Evolutionary conservation across 1,284 basidiomycete genomes (phyloP).

Genomic region (Hymenochaete sp.): DNA sequence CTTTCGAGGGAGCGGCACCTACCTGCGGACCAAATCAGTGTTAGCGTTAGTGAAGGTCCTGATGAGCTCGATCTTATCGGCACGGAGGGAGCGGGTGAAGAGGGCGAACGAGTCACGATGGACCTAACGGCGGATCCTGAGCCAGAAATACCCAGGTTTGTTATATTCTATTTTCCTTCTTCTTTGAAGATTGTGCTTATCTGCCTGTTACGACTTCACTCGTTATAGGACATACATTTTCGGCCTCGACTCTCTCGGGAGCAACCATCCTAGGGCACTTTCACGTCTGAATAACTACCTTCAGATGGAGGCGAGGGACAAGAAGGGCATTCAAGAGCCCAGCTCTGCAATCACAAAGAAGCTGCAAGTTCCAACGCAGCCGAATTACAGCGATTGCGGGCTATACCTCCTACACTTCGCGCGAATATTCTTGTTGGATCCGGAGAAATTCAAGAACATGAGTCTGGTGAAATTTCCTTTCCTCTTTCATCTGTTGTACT

Average conservation of each 20-base stretch:
- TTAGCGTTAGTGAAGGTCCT: no score
- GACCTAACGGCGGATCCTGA: no score
- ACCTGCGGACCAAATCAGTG: no score
- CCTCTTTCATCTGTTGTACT: neutral
- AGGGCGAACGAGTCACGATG: no score
- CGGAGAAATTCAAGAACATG: conserved; percentile 24
- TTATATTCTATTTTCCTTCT: no score
- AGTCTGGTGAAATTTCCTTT: conserved; percentile 12
- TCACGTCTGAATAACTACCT: conserved; percentile 66
- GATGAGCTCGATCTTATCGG: no score
- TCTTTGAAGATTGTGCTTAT: neutral
- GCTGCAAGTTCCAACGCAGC: conserved; percentile 68
- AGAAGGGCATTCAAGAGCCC: conserved; percentile 42
- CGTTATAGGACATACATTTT: conserved; percentile 65
- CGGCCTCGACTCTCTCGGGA: conserved; percentile 82
- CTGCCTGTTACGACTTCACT: neutral
- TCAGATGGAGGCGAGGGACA: conserved; percentile 71
- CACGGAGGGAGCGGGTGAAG: no score
- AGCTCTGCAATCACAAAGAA: conserved; percentile 35
- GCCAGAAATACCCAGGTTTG: no score
- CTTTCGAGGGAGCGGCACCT: no score
- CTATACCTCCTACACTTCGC: conserved; percentile 76
- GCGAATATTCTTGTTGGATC: conserved; percentile 58
- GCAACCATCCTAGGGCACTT: conserved; percentile 54
- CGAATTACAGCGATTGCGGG: conserved; percentile 83